Evolutionary conservation across 1,284 basidiomycete genomes (phyloP).

Genomic region (Cutaneotrichosporon mucoides): DNA sequence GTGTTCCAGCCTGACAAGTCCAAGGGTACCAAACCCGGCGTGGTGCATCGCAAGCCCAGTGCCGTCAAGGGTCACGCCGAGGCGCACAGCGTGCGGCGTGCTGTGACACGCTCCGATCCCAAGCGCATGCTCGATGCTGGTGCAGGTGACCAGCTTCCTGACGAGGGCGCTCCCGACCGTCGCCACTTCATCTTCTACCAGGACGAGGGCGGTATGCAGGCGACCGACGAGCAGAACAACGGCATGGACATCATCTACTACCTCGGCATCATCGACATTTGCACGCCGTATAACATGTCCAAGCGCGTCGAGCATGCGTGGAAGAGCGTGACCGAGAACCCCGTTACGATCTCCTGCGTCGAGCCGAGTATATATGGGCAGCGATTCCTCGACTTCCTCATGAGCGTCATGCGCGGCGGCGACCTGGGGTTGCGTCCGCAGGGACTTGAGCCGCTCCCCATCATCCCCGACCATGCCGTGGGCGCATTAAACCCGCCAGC

Average conservation of each 20-base stretch:
- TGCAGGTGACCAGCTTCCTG: slow-evolving; percentile 62
- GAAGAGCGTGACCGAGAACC: slow-evolving; percentile 82
- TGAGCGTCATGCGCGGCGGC: slow-evolving; percentile 78
- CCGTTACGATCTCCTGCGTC: slow-evolving; percentile 89
- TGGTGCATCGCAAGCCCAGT: slow-evolving; percentile 57
- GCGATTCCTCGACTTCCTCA: slow-evolving; percentile 82
- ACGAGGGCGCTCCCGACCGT: slow-evolving; percentile 64
- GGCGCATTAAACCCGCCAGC: not conserved
- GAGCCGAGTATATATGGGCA: slow-evolving; percentile 77
- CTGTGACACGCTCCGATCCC: slow-evolving; percentile 77
- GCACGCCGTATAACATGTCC: slow-evolving; percentile 75
- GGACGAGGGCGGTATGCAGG: slow-evolving; percentile 88
- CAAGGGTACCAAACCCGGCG: slow-evolving; percentile 26
- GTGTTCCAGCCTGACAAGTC: slow-evolving; percentile 63
- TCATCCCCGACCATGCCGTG: not conserved
- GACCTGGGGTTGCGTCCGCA: slow-evolving; percentile 48
- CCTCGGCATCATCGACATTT: slow-evolving; percentile 87
- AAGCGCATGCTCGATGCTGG: slow-evolving; percentile 59
- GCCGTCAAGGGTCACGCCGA: slow-evolving; percentile 61
- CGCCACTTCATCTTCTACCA: slow-evolving; percentile 91
- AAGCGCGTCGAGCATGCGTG: slow-evolving; percentile 88
- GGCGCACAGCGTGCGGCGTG: slow-evolving; percentile 75
- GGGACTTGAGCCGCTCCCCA: slow-evolving; percentile 24
- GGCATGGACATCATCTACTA: slow-evolving; percentile 83
- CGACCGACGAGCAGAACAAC: slow-evolving; percentile 79